Percentiles rank a stretch among this genome's conserved stretches.
phyloP scores from a whole-genome alignment of 2,329 filamentous ascomycete species.

The Thelonectria olida region DNA sequence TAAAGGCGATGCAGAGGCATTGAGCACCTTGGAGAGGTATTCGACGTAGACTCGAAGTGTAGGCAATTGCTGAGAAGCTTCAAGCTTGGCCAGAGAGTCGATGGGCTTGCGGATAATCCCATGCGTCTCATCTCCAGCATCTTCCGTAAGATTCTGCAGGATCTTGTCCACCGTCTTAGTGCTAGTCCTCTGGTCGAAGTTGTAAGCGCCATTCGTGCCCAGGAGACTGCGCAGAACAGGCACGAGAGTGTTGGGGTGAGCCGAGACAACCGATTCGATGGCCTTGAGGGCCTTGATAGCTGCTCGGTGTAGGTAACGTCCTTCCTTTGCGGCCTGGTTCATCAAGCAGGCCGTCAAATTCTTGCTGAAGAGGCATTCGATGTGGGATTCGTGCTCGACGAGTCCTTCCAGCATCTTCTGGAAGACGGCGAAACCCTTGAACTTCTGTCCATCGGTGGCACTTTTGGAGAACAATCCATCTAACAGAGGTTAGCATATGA shows the following conservation, averaged over 20 bases:
- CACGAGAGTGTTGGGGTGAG: conserved; percentile 66
- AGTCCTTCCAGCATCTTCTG: conserved; percentile 73
- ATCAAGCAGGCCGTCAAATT: conserved; percentile 85
- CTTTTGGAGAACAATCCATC: conserved; percentile 84
- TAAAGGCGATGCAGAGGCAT: conserved; percentile 43
- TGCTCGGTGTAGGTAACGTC: conserved; percentile 82
- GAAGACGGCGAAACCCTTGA: conserved; percentile 90
- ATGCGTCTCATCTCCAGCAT: conserved; percentile 64
- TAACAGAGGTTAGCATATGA: conserved; percentile 49
- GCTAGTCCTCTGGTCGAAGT: conserved; percentile 87
- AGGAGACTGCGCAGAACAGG: conserved; percentile 74
- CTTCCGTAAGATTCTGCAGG: conserved; percentile 66
- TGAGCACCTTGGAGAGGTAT: conserved; percentile 63
- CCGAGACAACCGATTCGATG: conserved; percentile 71
- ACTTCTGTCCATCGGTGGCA: conserved; percentile 88
- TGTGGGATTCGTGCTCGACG: conserved; percentile 56
- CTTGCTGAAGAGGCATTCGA: conserved; percentile 75
- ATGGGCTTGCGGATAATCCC: conserved; percentile 57
- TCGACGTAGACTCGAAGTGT: conserved; percentile 60
- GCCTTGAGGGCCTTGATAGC: conserved; percentile 80
- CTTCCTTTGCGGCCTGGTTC: conserved; percentile 81
- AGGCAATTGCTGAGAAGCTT: conserved; percentile 40
- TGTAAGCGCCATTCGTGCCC: conserved; percentile 73
- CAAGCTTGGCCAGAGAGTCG: conserved; percentile 37
- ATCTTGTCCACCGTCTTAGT: conserved; percentile 85